Evolutionary conservation across 2,329 filamentous ascomycete species (phyloP).

Genomic region (Akanthomyces lecanii): DNA sequence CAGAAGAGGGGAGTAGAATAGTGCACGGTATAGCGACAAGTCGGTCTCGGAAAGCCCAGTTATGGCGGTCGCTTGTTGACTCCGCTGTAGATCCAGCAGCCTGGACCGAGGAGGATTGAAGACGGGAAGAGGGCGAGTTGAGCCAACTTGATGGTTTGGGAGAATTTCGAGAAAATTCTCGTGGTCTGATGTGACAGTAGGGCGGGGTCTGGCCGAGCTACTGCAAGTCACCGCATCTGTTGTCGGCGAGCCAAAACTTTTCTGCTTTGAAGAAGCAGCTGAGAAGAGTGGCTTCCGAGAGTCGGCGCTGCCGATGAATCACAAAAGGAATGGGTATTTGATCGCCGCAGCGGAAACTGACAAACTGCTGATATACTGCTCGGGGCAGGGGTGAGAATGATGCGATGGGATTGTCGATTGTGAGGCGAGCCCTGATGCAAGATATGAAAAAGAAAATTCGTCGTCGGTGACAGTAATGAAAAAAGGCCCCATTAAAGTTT

Average conservation of each 20-base stretch:
- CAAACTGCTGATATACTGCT: neutral
- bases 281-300: neutral
- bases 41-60: slow-evolving; percentile 44
- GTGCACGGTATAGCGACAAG: slow-evolving; percentile 6
- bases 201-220: neutral
- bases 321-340: neutral
- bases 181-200: slow-evolving; percentile 8
- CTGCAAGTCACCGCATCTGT: slow-evolving; percentile 16
- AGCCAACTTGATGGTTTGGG: slow-evolving; percentile 73
- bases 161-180: slow-evolving; percentile 46
- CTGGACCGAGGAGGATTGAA: slow-evolving; percentile 83
- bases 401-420: neutral
- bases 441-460: slow-evolving; percentile 2
- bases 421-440: slow-evolving; percentile 3
- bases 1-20: neutral
- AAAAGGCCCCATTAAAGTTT: slow-evolving; percentile 8
- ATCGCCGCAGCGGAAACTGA: neutral
- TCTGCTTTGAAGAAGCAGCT: neutral
- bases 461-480: neutral
- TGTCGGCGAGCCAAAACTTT: neutral
- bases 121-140: slow-evolving; percentile 67
- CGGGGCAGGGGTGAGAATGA: neutral
- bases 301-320: neutral
- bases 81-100: slow-evolving; percentile 91
- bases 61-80: slow-evolving; percentile 98